phyloP scores from a whole-genome alignment of 345 rosid species.

The Eucalyptus shirleyi region DNA sequence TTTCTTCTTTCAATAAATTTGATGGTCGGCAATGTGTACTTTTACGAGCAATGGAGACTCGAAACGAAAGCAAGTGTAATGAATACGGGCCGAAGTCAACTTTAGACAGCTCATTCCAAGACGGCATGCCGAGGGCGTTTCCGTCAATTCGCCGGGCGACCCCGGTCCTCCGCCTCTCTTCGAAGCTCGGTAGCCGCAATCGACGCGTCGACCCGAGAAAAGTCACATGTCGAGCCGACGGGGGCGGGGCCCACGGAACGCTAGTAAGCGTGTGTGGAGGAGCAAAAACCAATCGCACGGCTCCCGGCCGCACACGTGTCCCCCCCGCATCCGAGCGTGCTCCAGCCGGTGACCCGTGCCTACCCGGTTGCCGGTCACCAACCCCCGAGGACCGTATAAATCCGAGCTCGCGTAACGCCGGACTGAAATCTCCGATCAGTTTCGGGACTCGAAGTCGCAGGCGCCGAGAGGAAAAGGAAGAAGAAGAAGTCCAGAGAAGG shows the following conservation, averaged over 20 bases:
- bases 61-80: background rate
- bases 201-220: background rate
- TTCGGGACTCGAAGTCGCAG: background rate
- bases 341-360: background rate
- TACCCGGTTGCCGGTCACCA: constrained; percentile 19
- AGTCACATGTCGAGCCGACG: background rate
- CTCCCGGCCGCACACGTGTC: constrained; percentile 24
- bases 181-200: background rate
- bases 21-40: background rate
- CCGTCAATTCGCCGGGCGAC: background rate
- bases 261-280: background rate
- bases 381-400: background rate
- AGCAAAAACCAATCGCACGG: background rate
- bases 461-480: background rate
- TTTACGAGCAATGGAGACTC: background rate
- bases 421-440: background rate
- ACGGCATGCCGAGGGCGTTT: background rate
- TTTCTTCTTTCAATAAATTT: background rate
- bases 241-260: background rate
- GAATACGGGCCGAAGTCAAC: background rate
- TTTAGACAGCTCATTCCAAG: background rate
- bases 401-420: background rate
- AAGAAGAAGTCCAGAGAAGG: background rate
- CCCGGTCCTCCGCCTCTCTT: background rate
- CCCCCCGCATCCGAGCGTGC: background rate